A percentile compares a stretch with the other conserved stretches of the same genome.
phyloP scores from a whole-genome alignment of 495 filamentous ascomycete species.

The Aspergillus wentii region DNA sequence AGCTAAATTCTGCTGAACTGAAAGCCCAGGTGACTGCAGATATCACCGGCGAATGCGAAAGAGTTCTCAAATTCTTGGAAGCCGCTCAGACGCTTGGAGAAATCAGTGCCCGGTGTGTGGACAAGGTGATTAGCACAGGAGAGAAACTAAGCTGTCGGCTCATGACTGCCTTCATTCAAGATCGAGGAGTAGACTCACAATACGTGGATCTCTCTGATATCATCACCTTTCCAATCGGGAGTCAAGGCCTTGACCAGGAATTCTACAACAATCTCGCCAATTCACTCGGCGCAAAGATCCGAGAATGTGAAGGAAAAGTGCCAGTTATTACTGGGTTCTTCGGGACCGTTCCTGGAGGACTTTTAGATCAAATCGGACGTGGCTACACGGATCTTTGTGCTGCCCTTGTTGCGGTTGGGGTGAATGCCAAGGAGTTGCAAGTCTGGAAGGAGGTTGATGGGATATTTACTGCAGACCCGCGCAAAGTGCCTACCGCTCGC shows the following conservation, averaged over 20 bases:
- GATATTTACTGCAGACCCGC: conserved; percentile 84
- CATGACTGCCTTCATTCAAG: conserved; percentile 75
- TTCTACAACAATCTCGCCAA: conserved; percentile 74
- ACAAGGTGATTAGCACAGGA: conserved; percentile 85
- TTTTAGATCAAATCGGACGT: conserved; percentile 74
- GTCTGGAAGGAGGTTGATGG: conserved; percentile 94
- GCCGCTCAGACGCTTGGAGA: conserved; percentile 58
- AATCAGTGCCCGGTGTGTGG: conserved; percentile 76
- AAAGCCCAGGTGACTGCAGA: conserved; percentile 50
- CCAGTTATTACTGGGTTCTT: conserved; percentile 86
- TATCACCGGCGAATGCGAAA: conserved; percentile 68
- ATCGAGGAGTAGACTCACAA: conserved; percentile 71
- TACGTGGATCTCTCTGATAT: conserved; percentile 83
- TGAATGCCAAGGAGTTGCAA: conserved; percentile 74
- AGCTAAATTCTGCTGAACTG: conserved; percentile 58
- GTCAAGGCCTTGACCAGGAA: conserved; percentile 61
- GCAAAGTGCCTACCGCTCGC: conserved; percentile 79
- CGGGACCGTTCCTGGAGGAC: conserved; percentile 73
- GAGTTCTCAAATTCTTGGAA: conserved; percentile 53
- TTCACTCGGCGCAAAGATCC: conserved; percentile 61
- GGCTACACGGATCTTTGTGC: conserved; percentile 91
- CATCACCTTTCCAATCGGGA: conserved; percentile 53
- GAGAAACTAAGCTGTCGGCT: conserved; percentile 91
- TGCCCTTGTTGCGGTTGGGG: conserved; percentile 72
- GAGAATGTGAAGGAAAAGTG: conserved; percentile 62